A percentile compares a stretch with the other conserved stretches of the same genome.
Conservation (phyloP, 768 basidiomycete genomes). For the Calocybe cyanea region DNA sequence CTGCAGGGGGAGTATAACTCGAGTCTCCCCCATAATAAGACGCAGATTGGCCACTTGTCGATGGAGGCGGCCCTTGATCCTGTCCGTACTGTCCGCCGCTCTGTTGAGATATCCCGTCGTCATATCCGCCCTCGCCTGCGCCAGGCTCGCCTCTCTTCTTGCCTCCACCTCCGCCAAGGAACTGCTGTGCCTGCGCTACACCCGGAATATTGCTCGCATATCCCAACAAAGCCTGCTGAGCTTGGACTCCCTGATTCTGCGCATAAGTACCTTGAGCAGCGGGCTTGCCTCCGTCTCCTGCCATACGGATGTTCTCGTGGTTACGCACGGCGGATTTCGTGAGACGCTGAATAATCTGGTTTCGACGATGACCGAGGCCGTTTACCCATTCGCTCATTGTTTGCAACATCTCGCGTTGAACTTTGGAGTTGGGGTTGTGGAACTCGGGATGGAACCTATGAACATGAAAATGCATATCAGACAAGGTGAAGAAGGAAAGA, state of each 20-base stretch:
- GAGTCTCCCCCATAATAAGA: too few species aligned
- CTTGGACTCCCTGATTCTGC: constrained; percentile 40
- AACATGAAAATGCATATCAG: not conserved
- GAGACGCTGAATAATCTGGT: constrained; percentile 52
- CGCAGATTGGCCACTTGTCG: too few species aligned
- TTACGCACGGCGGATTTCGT: constrained; percentile 63
- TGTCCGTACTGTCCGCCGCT: too few species aligned
- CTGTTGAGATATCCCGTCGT: too few species aligned
- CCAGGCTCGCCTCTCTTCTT: constrained; percentile 19
- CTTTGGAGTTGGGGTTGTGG: constrained; percentile 54
- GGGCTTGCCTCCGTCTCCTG: constrained; percentile 47
- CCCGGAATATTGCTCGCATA: constrained; percentile 48
- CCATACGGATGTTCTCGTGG: constrained; percentile 65
- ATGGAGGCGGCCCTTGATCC: too few species aligned
- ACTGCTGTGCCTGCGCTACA: constrained; percentile 36
- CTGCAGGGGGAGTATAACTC: too few species aligned
- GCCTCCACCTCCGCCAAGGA: constrained; percentile 30
- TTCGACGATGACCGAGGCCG: constrained; percentile 42
- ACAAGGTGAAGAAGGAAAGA: not conserved
- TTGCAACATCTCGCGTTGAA: constrained; percentile 76
- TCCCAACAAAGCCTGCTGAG: constrained; percentile 45
- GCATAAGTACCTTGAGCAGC: constrained; percentile 47
- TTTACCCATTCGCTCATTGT: constrained; percentile 62
- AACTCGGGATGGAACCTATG: constrained; percentile 83
- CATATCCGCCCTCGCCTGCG: too few species aligned